Percentiles rank a stretch among this genome's conserved stretches.
Evolutionary conservation across 2,329 filamentous ascomycete species (phyloP).

Genomic region (Neurospora crassa): DNA sequence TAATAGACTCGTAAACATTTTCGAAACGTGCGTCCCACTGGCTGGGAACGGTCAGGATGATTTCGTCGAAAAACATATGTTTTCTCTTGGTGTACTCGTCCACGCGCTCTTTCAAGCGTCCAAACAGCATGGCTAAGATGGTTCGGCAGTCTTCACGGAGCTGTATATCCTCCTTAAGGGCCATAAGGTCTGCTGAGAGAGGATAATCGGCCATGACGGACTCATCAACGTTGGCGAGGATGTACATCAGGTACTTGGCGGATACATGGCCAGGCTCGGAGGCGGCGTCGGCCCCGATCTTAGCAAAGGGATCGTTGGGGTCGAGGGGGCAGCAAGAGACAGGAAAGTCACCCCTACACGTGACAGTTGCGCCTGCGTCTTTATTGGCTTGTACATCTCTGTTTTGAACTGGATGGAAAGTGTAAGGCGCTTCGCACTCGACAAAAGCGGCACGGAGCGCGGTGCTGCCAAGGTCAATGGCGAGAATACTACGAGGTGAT

Average conservation of each 20-base stretch:
- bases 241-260: conserved; percentile 6
- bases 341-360: conserved; percentile 4
- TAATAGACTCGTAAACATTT: neutral
- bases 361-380: neutral
- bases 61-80: neutral
- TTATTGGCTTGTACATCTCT: neutral
- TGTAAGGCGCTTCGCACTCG: neutral
- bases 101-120: neutral
- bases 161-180: neutral
- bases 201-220: conserved; percentile 1
- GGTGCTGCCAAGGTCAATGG: conserved; percentile 1
- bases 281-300: neutral
- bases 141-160: neutral
- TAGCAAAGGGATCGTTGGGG: neutral
- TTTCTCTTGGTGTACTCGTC: neutral
- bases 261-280: conserved; percentile 1
- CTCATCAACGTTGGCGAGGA: conserved; percentile 3
- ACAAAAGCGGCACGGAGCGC: conserved; percentile 1
- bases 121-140: neutral
- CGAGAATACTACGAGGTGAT: neutral
- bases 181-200: neutral
- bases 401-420: neutral
- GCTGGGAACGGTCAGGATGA: neutral
- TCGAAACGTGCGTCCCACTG: conserved; percentile 4
- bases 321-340: conserved; percentile 2